These are phyloP conservation scores for Neoconidiobolus thromboides DNA, from an alignment of 371 early-diverging fungal genomes.

Conservation along the genomic window DNA sequence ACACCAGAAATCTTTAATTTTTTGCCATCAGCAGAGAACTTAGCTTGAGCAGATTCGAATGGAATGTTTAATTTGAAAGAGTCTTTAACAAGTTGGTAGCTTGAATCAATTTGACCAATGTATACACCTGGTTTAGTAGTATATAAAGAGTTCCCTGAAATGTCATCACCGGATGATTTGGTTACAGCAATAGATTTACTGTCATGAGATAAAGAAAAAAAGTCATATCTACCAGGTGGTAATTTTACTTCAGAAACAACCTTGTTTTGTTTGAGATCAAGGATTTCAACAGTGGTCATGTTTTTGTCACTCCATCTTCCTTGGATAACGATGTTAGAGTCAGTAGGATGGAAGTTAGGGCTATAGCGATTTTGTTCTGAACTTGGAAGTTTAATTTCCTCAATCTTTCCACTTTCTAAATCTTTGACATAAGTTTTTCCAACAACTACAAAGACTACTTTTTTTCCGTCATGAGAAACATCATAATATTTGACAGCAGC, in stretches of 20 bases:
- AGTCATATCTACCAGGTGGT: neutral
- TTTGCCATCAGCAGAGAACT: neutral
- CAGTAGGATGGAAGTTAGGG: neutral
- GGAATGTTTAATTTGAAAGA: neutral
- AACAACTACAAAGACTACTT: neutral
- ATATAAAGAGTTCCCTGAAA: neutral
- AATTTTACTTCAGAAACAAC: neutral
- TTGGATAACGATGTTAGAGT: neutral
- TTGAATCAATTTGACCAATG: neutral
- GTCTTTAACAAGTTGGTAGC: neutral
- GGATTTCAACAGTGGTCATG: neutral
- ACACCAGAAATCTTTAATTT: neutral
- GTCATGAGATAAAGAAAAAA: neutral
- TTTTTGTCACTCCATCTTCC: neutral
- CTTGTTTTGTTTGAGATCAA: neutral
- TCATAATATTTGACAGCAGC: neutral
- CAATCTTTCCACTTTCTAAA: neutral
- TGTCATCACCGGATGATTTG: neutral
- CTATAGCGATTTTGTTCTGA: neutral
- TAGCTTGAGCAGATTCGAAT: neutral
- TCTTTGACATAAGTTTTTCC: conserved; percentile 1
- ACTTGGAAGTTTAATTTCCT: neutral
- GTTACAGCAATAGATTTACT: neutral
- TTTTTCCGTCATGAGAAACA: neutral
- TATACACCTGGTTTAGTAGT: neutral